Evolutionary conservation across 352 stramenopile genomes (phyloP).

Genomic region (Globisporangium nagaii): DNA sequence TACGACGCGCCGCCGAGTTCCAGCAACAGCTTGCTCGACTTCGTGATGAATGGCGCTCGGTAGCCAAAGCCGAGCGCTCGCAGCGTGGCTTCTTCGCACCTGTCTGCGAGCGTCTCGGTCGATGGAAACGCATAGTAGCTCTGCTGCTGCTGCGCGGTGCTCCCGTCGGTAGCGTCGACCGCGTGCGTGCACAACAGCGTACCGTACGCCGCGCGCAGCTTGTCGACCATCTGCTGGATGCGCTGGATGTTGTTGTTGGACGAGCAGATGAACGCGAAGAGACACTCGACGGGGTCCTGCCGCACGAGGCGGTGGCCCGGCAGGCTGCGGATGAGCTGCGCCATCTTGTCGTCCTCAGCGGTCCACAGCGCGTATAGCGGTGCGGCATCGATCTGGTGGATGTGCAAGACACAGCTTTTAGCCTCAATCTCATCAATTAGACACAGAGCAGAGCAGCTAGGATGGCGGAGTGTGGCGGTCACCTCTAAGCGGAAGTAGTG

Average conservation of each 20-base stretch:
- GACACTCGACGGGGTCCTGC: slow-evolving; percentile 95
- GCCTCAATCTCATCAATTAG: neutral
- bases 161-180: neutral
- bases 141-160: no score
- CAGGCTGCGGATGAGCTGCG: slow-evolving; percentile 67
- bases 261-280: slow-evolving; percentile 97
- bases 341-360: slow-evolving; percentile 42
- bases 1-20: slow-evolving; percentile 56
- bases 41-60: slow-evolving; percentile 83
- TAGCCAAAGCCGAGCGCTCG: slow-evolving; percentile 87
- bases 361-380: slow-evolving; percentile 85
- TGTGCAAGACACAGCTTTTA: neutral
- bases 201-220: slow-evolving; percentile 88
- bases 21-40: slow-evolving; percentile 70
- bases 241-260: slow-evolving; percentile 98
- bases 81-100: slow-evolving; percentile 82
- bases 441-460: no score
- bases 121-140: slow-evolving; percentile 91
- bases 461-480: neutral
- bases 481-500: slow-evolving; percentile 91
- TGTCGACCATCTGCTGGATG: slow-evolving; percentile 93
- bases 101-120: slow-evolving; percentile 52
- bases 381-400: slow-evolving; percentile 14
- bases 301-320: slow-evolving; percentile 88
- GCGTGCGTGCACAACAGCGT: slow-evolving; percentile 43